A percentile compares a stretch with the other conserved stretches of the same genome.
phyloP scores from a whole-genome alignment of 1,284 basidiomycete species.

The Thecaphora thlaspeos region DNA sequence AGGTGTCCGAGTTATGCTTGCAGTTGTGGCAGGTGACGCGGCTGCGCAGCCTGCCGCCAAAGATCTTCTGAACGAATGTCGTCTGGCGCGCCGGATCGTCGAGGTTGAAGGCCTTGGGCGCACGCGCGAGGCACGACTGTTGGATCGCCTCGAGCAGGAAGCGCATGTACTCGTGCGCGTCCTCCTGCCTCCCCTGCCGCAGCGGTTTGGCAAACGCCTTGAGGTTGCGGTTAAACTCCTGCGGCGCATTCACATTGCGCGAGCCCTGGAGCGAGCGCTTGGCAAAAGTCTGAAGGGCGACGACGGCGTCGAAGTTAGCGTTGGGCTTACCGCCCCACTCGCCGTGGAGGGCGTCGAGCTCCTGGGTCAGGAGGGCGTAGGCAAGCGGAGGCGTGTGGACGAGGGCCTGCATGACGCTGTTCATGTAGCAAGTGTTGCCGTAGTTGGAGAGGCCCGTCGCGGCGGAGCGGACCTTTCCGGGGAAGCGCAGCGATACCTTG shows the following conservation, averaged over 20 bases:
- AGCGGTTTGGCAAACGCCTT: conserved; percentile 84
- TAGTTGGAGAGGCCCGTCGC: conserved; percentile 74
- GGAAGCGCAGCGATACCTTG: conserved; percentile 36
- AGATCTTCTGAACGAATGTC: conserved; percentile 90
- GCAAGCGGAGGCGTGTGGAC: conserved; percentile 90
- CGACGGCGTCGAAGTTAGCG: conserved; percentile 44
- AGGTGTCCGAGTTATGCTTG: conserved; percentile 87
- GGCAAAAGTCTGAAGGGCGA: conserved; percentile 66
- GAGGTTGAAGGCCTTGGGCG: conserved; percentile 66
- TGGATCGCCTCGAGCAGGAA: conserved; percentile 91
- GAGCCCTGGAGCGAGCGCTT: conserved; percentile 55
- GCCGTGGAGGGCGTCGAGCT: conserved; percentile 61
- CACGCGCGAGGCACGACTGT: conserved; percentile 74
- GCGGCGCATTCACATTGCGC: conserved; percentile 25
- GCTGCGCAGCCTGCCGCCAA: conserved; percentile 87
- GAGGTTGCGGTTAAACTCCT: conserved; percentile 46
- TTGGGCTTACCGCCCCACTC: conserved; percentile 28
- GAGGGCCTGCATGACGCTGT: conserved; percentile 89
- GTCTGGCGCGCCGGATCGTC: conserved; percentile 70
- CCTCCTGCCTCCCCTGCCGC: conserved; percentile 88
- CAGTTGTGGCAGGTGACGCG: conserved; percentile 87
- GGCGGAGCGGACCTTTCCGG: conserved; percentile 19
- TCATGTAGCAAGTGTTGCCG: conserved; percentile 97
- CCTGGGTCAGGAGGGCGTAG: conserved; percentile 66
- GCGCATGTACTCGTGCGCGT: conserved; percentile 95